These are phyloP conservation scores for Mycena galopus DNA, from an alignment of 768 basidiomycete species.

Conservation along the genomic window DNA sequence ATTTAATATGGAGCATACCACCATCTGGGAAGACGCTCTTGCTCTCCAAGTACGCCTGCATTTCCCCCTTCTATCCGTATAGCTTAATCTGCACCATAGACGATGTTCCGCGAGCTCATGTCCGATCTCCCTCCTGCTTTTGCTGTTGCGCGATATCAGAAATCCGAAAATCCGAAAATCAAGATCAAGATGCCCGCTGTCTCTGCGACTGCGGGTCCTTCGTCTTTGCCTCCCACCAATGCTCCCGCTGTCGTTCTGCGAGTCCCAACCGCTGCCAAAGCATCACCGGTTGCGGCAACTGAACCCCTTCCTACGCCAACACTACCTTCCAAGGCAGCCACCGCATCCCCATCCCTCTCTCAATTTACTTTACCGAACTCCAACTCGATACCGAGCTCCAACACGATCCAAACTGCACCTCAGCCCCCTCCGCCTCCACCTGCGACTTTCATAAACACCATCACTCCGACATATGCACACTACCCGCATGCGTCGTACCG, in stretches of 20 bases:
- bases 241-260: constrained; percentile 50
- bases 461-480: constrained; percentile 52
- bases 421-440: constrained; percentile 28
- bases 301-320: constrained; percentile 42
- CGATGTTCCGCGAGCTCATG: constrained; percentile 81
- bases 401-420: constrained; percentile 35
- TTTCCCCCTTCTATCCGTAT: constrained; percentile 22
- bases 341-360: constrained; percentile 42
- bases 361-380: constrained; percentile 2
- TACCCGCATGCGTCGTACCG: constrained; percentile 70
- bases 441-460: constrained; percentile 28
- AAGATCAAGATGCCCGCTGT: constrained; percentile 75
- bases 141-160: constrained; percentile 73
- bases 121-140: constrained; percentile 80
- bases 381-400: constrained; percentile 19
- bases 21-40: constrained; percentile 85
- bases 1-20: constrained; percentile 90
- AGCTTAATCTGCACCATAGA: constrained; percentile 55
- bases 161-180: constrained; percentile 71
- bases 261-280: constrained; percentile 46
- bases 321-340: constrained; percentile 38
- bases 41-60: constrained; percentile 64
- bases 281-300: constrained; percentile 34
- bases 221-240: constrained; percentile 34
- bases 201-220: constrained; percentile 45